Conservation (phyloP, 2,329 filamentous ascomycete species). For the Botrytis paeoniae region DNA sequence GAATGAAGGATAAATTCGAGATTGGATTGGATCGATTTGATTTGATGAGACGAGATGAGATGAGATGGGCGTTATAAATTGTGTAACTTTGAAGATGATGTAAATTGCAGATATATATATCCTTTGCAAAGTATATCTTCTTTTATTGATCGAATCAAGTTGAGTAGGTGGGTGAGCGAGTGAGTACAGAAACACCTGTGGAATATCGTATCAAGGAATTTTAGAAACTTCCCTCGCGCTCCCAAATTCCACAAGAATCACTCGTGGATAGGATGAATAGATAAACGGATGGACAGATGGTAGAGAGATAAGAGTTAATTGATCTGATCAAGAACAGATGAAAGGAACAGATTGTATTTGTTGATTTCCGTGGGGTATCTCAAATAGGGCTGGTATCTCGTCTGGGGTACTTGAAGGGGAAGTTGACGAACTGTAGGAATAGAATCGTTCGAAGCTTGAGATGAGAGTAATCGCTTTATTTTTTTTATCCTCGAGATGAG, state of each 20-base stretch:
- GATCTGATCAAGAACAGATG: not conserved
- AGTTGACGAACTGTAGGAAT: not conserved
- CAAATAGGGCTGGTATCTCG: not conserved
- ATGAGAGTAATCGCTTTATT: not conserved
- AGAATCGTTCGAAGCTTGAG: not conserved
- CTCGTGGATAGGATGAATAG: not conserved
- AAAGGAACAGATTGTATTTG: not conserved
- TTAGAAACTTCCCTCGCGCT: not conserved
- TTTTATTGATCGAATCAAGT: not conserved
- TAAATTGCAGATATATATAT: not conserved
- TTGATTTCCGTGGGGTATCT: conserved; percentile 7
- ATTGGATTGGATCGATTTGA: not conserved
- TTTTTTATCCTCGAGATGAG: not conserved
- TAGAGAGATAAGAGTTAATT: not conserved
- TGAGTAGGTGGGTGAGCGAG: not conserved
- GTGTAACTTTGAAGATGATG: not conserved
- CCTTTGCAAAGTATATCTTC: not conserved
- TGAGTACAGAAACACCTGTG: not conserved
- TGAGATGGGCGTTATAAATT: not conserved
- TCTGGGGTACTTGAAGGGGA: not conserved
- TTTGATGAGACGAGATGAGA: not conserved
- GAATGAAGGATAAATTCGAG: not conserved
- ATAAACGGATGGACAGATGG: not conserved
- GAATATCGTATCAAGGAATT: not conserved
- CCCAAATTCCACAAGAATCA: not conserved